Evolutionary conservation across 2,329 filamentous ascomycete species (phyloP).

Genomic region (Mariannaea elegans): DNA sequence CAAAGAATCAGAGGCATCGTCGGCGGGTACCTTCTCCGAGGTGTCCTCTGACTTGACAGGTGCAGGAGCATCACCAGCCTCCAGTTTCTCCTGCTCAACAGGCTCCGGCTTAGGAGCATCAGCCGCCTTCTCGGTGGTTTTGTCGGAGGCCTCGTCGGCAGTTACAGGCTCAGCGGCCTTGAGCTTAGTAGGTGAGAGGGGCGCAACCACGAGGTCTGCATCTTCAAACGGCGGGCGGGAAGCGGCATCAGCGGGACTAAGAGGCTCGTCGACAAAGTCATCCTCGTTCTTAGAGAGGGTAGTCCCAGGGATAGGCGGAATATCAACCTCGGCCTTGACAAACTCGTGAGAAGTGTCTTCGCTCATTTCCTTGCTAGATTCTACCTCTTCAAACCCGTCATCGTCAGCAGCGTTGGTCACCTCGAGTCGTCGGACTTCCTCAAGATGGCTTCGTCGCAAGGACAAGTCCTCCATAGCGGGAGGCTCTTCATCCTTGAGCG

Average conservation of each 20-base stretch:
- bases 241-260: constrained; percentile 73
- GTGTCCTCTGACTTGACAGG: background rate
- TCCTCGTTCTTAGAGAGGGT: constrained; percentile 67
- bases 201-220: constrained; percentile 64
- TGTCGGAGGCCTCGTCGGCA: constrained; percentile 27
- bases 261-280: constrained; percentile 81
- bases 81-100: constrained; percentile 14
- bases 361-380: constrained; percentile 72
- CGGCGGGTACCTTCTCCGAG: constrained; percentile 15
- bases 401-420: constrained; percentile 83
- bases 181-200: constrained; percentile 61
- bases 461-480: constrained; percentile 65
- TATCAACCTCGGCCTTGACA: constrained; percentile 67
- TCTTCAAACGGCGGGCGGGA: constrained; percentile 67
- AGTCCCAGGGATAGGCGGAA: constrained; percentile 43
- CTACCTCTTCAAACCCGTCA: constrained; percentile 93
- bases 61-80: constrained; percentile 5
- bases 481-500: constrained; percentile 50
- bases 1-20: constrained; percentile 33
- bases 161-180: constrained; percentile 40
- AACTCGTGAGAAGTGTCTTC: constrained; percentile 78
- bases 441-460: constrained; percentile 63
- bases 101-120: background rate
- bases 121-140: constrained; percentile 16
- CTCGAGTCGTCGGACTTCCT: constrained; percentile 77